A percentile compares a stretch with the other conserved stretches of the same genome.
phyloP scores from a whole-genome alignment of 768 basidiomycete genomes.

The Mycena sanguinolenta region DNA sequence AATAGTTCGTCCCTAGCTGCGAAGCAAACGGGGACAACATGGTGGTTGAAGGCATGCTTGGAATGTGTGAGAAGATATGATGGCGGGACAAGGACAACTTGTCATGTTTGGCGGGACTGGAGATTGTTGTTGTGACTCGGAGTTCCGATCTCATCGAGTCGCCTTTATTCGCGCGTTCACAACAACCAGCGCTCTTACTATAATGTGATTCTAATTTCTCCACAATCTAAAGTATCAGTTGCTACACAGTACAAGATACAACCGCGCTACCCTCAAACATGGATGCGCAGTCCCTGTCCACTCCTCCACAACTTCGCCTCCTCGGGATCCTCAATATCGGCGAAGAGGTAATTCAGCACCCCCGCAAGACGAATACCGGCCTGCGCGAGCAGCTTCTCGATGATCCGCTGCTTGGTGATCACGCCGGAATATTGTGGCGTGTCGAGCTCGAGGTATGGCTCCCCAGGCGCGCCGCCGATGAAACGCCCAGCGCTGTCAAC shows the following conservation, averaged over 20 bases:
- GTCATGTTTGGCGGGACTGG: too few species aligned
- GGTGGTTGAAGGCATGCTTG: too few species aligned
- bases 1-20: conserved; percentile 17
- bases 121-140: too few species aligned
- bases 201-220: too few species aligned
- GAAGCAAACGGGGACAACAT: conserved; percentile 16
- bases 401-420: conserved; percentile 74
- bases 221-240: too few species aligned
- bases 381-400: conserved; percentile 88
- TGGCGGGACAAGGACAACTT: too few species aligned
- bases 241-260: conserved; percentile 12
- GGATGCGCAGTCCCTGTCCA: conserved; percentile 18
- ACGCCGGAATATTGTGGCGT: conserved; percentile 83
- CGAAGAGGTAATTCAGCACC: conserved; percentile 82
- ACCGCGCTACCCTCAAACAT: conserved; percentile 7
- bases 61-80: too few species aligned
- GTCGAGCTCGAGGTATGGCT: conserved; percentile 76
- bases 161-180: too few species aligned
- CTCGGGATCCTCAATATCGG: conserved; percentile 47
- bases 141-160: too few species aligned
- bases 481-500: conserved; percentile 34
- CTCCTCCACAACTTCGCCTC: conserved; percentile 24
- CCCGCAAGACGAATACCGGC: conserved; percentile 89
- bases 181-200: too few species aligned
- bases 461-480: conserved; percentile 15